Percentiles rank a stretch among this genome's conserved stretches.
These are phyloP conservation scores for Lolium rigidum DNA, from an alignment of 176 grass and related monocot species.

Conservation along the genomic window DNA sequence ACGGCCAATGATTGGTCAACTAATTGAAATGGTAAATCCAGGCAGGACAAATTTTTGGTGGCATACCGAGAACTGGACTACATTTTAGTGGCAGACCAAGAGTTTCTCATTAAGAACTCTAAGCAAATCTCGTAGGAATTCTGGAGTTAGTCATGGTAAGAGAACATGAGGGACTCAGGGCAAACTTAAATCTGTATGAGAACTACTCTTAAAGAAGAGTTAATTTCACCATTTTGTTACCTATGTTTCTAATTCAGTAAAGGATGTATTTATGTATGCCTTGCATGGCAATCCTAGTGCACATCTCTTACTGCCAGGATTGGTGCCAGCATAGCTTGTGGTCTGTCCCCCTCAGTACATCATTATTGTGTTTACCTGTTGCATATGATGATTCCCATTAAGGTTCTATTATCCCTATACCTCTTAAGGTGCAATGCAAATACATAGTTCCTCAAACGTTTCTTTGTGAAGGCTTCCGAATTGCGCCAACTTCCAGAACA, in stretches of 20 bases:
- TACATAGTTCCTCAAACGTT: neutral
- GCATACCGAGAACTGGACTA: neutral
- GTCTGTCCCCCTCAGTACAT: neutral
- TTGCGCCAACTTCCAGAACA: constrained; percentile 2
- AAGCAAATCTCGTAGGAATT: neutral
- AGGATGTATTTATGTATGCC: neutral
- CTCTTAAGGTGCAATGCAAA: neutral
- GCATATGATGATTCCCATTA: neutral
- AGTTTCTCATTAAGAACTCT: neutral
- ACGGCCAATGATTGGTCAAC: neutral
- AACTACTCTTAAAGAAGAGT: neutral
- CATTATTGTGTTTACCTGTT: neutral
- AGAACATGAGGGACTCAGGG: neutral
- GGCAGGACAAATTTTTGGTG: neutral
- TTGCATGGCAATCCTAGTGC: neutral
- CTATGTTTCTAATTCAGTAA: neutral
- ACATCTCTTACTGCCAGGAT: neutral
- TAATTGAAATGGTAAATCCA: neutral
- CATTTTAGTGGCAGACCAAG: neutral
- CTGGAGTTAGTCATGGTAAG: neutral
- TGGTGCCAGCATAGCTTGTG: neutral
- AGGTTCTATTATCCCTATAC: neutral
- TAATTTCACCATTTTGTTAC: constrained; percentile 27
- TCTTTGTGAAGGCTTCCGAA: neutral
- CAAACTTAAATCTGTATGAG: neutral